Evolutionary conservation across 805 yeast species (phyloP).

Genomic region (Suhomyces sp.): DNA sequence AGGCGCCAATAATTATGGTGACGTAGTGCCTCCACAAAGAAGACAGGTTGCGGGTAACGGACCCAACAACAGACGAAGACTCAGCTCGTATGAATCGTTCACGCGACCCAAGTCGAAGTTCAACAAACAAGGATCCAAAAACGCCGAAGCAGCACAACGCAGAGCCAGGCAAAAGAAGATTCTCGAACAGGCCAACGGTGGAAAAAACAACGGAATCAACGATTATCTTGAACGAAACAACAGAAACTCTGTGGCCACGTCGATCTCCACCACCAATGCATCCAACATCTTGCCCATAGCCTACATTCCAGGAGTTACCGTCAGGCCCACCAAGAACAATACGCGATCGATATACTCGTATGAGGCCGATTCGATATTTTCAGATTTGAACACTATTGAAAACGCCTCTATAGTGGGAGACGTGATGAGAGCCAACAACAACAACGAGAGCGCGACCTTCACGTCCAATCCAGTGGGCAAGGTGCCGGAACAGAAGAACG

Average conservation of each 20-base stretch:
- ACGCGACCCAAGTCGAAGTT: slow-evolving; percentile 44
- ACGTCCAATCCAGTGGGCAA: neutral
- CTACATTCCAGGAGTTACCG: slow-evolving; percentile 90
- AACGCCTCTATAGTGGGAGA: slow-evolving; percentile 48
- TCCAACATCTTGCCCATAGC: slow-evolving; percentile 90
- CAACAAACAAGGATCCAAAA: slow-evolving; percentile 15
- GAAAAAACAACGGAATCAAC: slow-evolving; percentile 1
- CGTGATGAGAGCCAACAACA: slow-evolving; percentile 23
- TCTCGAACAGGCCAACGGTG: slow-evolving; percentile 13
- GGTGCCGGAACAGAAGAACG: slow-evolving; percentile 17
- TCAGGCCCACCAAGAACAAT: slow-evolving; percentile 47
- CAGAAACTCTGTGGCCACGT: slow-evolving; percentile 51
- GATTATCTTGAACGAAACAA: slow-evolving; percentile 18
- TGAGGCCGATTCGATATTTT: slow-evolving; percentile 39
- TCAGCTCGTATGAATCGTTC: slow-evolving; percentile 43
- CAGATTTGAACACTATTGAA: slow-evolving; percentile 44
- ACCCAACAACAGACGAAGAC: slow-evolving; percentile 15
- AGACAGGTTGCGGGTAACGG: slow-evolving; percentile 1
- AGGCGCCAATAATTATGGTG: neutral
- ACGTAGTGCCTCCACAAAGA: neutral
- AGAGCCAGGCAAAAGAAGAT: slow-evolving; percentile 15
- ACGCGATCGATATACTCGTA: slow-evolving; percentile 44
- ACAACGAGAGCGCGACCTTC: slow-evolving; percentile 2
- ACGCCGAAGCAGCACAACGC: slow-evolving; percentile 7
- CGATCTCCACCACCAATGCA: slow-evolving; percentile 68